Evolutionary conservation across 2,329 filamentous ascomycete species (phyloP).

Genomic region (Talaromyces atroroseus): DNA sequence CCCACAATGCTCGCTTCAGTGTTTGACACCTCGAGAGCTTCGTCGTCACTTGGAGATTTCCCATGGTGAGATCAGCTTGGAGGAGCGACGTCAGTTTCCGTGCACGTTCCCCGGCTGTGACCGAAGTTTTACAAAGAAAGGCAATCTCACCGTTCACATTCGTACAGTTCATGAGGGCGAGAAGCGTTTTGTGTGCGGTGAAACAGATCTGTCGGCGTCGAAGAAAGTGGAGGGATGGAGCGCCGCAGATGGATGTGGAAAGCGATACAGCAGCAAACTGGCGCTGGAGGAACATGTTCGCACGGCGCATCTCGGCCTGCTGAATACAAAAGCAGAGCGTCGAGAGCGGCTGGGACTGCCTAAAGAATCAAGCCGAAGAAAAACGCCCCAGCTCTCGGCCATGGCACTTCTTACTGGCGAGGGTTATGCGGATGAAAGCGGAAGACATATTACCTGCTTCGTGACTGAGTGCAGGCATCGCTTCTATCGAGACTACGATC

Average conservation of each 20-base stretch:
- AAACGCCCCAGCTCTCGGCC: slow-evolving; percentile 26
- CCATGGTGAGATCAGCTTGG: slow-evolving; percentile 57
- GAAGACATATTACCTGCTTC: slow-evolving; percentile 49
- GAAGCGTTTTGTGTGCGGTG: slow-evolving; percentile 70
- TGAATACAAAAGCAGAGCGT: slow-evolving; percentile 37
- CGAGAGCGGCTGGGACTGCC: slow-evolving; percentile 28
- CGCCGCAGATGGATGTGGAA: slow-evolving; percentile 61
- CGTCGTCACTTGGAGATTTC: slow-evolving; percentile 72
- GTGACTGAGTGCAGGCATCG: slow-evolving; percentile 46
- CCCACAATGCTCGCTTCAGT: slow-evolving; percentile 65
- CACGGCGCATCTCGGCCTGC: slow-evolving; percentile 68
- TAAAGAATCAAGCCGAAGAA: slow-evolving; percentile 17
- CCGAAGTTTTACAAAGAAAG: slow-evolving; percentile 72
- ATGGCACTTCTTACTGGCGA: slow-evolving; percentile 51
- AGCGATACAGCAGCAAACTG: slow-evolving; percentile 69
- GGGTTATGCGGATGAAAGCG: slow-evolving; percentile 49
- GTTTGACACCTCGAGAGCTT: slow-evolving; percentile 60
- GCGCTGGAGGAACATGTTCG: slow-evolving; percentile 79
- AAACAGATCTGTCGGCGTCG: slow-evolving; percentile 55
- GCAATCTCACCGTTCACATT: slow-evolving; percentile 78
- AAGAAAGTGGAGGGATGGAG: slow-evolving; percentile 61
- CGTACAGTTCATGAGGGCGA: slow-evolving; percentile 70
- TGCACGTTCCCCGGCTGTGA: slow-evolving; percentile 66
- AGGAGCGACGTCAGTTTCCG: slow-evolving; percentile 59
- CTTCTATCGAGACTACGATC: slow-evolving; percentile 55